phyloP scores from a whole-genome alignment of 768 basidiomycete genomes.

The Suillus hirtellus region DNA sequence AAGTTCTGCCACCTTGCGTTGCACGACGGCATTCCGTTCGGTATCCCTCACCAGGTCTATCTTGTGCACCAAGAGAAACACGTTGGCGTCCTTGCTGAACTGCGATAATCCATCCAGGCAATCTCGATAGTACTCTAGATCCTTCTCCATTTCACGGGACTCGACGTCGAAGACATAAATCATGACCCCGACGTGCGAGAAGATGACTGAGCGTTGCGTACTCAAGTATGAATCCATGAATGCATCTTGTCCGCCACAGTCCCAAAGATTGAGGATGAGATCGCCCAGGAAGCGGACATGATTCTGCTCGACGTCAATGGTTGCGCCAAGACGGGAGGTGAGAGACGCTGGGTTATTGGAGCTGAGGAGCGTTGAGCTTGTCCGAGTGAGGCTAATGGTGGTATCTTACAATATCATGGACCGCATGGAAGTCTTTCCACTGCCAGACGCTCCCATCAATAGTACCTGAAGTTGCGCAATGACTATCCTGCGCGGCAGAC shows the following conservation, averaged over 20 bases:
- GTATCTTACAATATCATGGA: constrained; percentile 91
- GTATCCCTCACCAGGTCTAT: constrained; percentile 85
- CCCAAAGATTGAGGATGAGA: constrained; percentile 95
- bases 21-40: constrained; percentile 57
- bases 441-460: constrained; percentile 96
- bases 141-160: constrained; percentile 78
- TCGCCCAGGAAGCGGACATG: constrained; percentile 97
- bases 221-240: constrained; percentile 98
- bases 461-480: constrained; percentile 62
- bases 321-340: constrained; percentile 90
- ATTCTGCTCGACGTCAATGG: constrained; percentile 97
- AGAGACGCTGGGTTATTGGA: constrained; percentile 93
- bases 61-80: constrained; percentile 94
- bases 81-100: constrained; percentile 77
- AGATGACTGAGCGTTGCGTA: constrained; percentile 89
- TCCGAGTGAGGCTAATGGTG: constrained; percentile 5
- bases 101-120: constrained; percentile 82
- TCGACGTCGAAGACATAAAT: constrained; percentile 99
- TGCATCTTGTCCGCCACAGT: constrained; percentile 97
- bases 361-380: constrained; percentile 41
- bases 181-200: constrained; percentile 94
- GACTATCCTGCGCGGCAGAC: background rate
- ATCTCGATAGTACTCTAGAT: constrained; percentile 89
- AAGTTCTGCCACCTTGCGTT: constrained; percentile 73
- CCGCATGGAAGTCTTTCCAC: constrained; percentile 97